Evolutionary conservation across 2,329 filamentous ascomycete genomes (phyloP).

Genomic region (Microascus cirrosus): DNA sequence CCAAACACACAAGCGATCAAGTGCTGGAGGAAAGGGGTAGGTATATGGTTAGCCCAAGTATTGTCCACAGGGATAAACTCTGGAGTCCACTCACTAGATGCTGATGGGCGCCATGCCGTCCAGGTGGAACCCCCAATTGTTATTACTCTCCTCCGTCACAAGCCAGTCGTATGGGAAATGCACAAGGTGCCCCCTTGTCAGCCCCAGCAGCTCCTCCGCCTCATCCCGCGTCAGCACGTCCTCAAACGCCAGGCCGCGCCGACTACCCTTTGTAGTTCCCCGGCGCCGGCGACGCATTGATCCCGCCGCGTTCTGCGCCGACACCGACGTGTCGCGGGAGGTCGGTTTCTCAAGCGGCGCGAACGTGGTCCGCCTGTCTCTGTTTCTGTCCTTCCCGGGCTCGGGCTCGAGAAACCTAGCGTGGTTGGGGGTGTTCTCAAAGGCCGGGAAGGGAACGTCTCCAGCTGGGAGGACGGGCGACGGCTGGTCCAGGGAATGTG

Average conservation of each 20-base stretch:
- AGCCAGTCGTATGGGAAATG: slow-evolving; percentile 96
- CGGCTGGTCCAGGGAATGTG: slow-evolving; percentile 19
- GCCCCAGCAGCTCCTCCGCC: slow-evolving; percentile 67
- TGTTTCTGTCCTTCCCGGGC: slow-evolving; percentile 17
- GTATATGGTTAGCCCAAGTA: background rate
- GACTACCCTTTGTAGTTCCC: slow-evolving; percentile 58
- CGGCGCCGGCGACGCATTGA: slow-evolving; percentile 54
- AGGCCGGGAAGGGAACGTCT: slow-evolving; percentile 32
- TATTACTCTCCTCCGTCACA: slow-evolving; percentile 77
- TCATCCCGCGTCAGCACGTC: slow-evolving; percentile 66
- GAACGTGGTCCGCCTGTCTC: slow-evolving; percentile 45
- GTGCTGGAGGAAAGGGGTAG: background rate
- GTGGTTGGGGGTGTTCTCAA: slow-evolving; percentile 23
- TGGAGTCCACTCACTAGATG: slow-evolving; percentile 66
- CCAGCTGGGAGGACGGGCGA: slow-evolving; percentile 31
- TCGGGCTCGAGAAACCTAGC: slow-evolving; percentile 19
- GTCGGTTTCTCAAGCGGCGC: slow-evolving; percentile 38
- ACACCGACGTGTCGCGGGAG: slow-evolving; percentile 19
- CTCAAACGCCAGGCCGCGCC: slow-evolving; percentile 55
- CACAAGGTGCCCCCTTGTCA: slow-evolving; percentile 82
- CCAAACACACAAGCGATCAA: background rate
- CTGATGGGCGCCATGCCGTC: slow-evolving; percentile 93
- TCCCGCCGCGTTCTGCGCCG: slow-evolving; percentile 23
- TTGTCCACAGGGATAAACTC: background rate
- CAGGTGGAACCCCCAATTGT: slow-evolving; percentile 94